These are phyloP conservation scores for Clohesyomyces aquaticus DNA, from an alignment of 495 filamentous ascomycete species.

Conservation along the genomic window DNA sequence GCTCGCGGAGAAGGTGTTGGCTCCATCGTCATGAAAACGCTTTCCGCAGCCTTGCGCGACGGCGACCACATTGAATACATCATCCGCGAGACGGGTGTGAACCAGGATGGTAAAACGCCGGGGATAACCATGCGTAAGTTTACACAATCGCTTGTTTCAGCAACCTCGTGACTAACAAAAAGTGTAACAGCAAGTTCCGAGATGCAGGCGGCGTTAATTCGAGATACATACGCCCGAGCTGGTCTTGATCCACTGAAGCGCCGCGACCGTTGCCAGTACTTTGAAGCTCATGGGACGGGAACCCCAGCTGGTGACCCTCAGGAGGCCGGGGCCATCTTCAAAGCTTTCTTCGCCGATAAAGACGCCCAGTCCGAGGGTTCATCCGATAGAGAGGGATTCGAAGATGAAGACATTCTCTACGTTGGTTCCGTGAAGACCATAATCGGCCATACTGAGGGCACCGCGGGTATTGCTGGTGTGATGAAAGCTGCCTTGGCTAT, in stretches of 20 bases:
- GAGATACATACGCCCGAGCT: slow-evolving; percentile 18
- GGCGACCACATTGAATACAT: slow-evolving; percentile 29
- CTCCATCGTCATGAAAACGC: slow-evolving; percentile 49
- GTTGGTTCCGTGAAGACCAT: slow-evolving; percentile 45
- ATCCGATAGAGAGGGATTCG: slow-evolving; percentile 46
- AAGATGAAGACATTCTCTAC: slow-evolving; percentile 41
- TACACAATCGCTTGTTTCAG: too few species aligned
- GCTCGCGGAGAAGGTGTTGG: slow-evolving; percentile 54
- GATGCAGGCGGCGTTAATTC: slow-evolving; percentile 29
- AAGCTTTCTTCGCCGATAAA: slow-evolving; percentile 46
- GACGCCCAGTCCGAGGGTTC: too few species aligned
- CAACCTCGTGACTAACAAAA: too few species aligned
- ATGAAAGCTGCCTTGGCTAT: slow-evolving; percentile 41
- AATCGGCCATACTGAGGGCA: slow-evolving; percentile 47
- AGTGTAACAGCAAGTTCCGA: too few species aligned
- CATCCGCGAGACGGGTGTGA: slow-evolving; percentile 28
- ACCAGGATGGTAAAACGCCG: slow-evolving; percentile 19
- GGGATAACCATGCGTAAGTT: slow-evolving; percentile 25
- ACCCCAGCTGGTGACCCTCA: slow-evolving; percentile 47
- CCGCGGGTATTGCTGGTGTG: slow-evolving; percentile 41
- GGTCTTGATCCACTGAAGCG: not conserved
- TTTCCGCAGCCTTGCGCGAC: slow-evolving; percentile 16
- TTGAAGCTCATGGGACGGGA: slow-evolving; percentile 31
- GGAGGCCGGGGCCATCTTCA: slow-evolving; percentile 43
- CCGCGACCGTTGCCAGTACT: slow-evolving; percentile 6